A percentile compares a stretch with the other conserved stretches of the same genome.
These are phyloP conservation scores for Globisporangium alternatum DNA, from an alignment of 352 stramenopile genomes.

Conservation along the genomic window DNA sequence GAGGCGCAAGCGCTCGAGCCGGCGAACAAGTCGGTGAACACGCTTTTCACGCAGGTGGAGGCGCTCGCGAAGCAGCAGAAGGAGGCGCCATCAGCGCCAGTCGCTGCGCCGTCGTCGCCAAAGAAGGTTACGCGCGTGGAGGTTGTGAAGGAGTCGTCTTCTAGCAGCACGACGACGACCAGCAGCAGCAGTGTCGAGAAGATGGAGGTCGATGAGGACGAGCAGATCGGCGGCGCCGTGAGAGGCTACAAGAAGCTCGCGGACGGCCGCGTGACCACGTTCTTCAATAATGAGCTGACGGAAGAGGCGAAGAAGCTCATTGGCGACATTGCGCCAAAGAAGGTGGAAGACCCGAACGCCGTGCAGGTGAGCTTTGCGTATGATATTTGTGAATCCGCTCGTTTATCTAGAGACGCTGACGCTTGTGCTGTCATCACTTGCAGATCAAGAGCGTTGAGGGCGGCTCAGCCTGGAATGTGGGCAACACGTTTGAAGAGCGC, in stretches of 20 bases:
- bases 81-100: constrained; percentile 26
- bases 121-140: constrained; percentile 67
- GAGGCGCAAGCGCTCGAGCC: constrained; percentile 60
- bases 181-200: constrained; percentile 11
- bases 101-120: constrained; percentile 16
- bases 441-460: constrained; percentile 83
- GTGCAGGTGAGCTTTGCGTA: constrained; percentile 34
- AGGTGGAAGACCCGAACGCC: constrained; percentile 64
- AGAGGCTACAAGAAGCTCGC: constrained; percentile 95
- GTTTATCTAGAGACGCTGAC: neutral
- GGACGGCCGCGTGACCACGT: constrained; percentile 98
- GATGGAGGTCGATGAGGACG: constrained; percentile 56
- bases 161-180: constrained; percentile 9
- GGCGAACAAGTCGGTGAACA: constrained; percentile 67
- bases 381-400: neutral
- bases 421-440: neutral
- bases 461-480: constrained; percentile 91
- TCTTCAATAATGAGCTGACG: constrained; percentile 98
- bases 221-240: constrained; percentile 63
- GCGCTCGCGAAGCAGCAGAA: constrained; percentile 62
- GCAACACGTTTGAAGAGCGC: constrained; percentile 93
- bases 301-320: constrained; percentile 97
- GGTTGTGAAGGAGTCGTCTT: constrained; percentile 26
- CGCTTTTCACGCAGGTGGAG: constrained; percentile 60
- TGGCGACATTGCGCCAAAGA: constrained; percentile 93